phyloP scores from a whole-genome alignment of 371 early-diverging fungal genomes.

The Apophysomyces variabilis region DNA sequence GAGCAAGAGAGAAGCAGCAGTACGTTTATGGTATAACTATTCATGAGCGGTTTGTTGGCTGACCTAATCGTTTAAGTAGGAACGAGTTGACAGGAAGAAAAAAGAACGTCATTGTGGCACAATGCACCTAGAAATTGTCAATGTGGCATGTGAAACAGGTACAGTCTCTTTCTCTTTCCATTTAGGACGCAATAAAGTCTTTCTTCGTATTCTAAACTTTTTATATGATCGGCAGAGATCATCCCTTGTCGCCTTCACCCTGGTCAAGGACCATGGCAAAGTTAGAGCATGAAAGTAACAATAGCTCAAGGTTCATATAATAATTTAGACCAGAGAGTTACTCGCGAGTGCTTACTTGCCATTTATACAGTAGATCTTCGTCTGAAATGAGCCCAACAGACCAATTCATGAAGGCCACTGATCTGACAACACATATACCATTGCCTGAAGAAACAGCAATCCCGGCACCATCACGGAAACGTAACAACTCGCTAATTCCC shows the following conservation, averaged over 20 bases:
- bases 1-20: neutral
- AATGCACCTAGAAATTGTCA: conserved; percentile 10
- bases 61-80: conserved; percentile 3
- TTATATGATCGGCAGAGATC: conserved; percentile 10
- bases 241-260: conserved; percentile 1
- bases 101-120: conserved; percentile 8
- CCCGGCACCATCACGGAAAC: conserved; percentile 35
- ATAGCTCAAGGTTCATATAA: neutral
- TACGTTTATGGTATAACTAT: neutral
- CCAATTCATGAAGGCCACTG: conserved; percentile 14
- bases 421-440: conserved; percentile 28
- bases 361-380: neutral
- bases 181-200: conserved; percentile 1
- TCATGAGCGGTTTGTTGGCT: neutral
- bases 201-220: neutral
- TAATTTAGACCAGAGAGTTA: neutral
- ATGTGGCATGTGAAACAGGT: conserved; percentile 11
- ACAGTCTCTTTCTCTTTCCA: conserved; percentile 6
- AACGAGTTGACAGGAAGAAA: conserved; percentile 12
- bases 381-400: conserved; percentile 10
- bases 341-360: neutral
- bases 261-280: conserved; percentile 9
- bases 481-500: conserved; percentile 32
- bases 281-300: conserved; percentile 1
- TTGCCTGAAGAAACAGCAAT: conserved; percentile 34